Evolutionary conservation across 495 filamentous ascomycete species (phyloP).

Genomic region (Xylaria venustula): DNA sequence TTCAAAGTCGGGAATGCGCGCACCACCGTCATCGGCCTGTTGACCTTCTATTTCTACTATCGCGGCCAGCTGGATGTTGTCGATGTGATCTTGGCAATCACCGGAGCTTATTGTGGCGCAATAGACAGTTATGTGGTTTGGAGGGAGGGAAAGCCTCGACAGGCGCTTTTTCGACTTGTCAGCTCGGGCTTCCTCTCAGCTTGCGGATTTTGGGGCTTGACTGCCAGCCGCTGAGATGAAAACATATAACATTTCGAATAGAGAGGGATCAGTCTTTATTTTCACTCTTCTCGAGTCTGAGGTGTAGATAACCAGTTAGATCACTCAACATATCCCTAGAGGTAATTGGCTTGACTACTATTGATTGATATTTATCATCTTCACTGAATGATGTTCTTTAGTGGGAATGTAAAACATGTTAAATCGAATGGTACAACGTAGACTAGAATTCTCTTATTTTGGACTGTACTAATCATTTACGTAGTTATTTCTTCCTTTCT

Average conservation of each 20-base stretch:
- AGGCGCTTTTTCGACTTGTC: slow-evolving; percentile 27
- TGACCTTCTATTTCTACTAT: slow-evolving; percentile 31
- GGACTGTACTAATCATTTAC: too few relatives aligned
- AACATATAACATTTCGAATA: too few relatives aligned
- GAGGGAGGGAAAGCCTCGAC: slow-evolving; percentile 21
- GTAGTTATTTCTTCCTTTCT: background rate
- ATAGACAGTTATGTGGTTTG: slow-evolving; percentile 35
- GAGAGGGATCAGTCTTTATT: too few relatives aligned
- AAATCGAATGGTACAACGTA: too few relatives aligned
- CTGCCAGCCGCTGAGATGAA: background rate
- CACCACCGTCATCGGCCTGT: slow-evolving; percentile 29
- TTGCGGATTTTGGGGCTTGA: slow-evolving; percentile 31
- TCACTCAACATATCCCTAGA: too few relatives aligned
- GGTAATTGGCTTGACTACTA: too few relatives aligned
- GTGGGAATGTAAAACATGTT: too few relatives aligned
- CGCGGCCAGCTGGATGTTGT: slow-evolving; percentile 26
- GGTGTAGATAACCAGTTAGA: too few relatives aligned
- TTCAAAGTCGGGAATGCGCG: slow-evolving; percentile 27
- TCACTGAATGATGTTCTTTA: too few relatives aligned
- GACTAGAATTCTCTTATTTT: too few relatives aligned
- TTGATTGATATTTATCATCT: too few relatives aligned
- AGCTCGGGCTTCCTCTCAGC: slow-evolving; percentile 22
- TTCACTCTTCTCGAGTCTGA: too few relatives aligned
- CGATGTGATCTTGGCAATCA: slow-evolving; percentile 34
- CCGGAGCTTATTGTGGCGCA: slow-evolving; percentile 28